phyloP scores from a whole-genome alignment of 2,329 filamentous ascomycete species.

The Diplodia mutila region DNA sequence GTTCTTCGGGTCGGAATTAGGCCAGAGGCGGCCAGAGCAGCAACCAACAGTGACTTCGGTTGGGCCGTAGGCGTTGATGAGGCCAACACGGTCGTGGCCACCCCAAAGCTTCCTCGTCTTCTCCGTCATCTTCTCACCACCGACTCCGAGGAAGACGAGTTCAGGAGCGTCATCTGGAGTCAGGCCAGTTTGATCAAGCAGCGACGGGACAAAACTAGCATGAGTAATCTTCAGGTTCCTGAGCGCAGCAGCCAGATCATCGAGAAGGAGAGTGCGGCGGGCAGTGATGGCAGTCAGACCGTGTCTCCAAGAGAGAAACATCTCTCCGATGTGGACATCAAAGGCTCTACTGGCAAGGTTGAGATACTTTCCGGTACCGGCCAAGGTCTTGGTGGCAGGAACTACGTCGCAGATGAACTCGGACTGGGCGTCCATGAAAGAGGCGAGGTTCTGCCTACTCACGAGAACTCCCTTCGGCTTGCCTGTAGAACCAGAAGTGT shows the following conservation, averaged over 20 bases:
- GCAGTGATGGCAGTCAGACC: conserved; percentile 19
- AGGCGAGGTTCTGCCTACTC: conserved; percentile 21
- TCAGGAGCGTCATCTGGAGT: conserved; percentile 33
- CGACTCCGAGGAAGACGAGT: conserved; percentile 37
- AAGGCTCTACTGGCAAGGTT: conserved; percentile 41
- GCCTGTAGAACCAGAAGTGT: conserved; percentile 96
- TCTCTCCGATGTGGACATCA: conserved; percentile 31
- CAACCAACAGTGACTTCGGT: conserved; percentile 40
- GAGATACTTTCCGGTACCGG: conserved; percentile 37
- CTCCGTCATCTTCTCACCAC: conserved; percentile 44
- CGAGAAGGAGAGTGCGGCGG: conserved; percentile 16
- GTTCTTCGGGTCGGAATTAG: conserved; percentile 15
- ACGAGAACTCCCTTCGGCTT: conserved; percentile 88
- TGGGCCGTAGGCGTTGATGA: conserved; percentile 36
- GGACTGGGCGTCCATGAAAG: conserved; percentile 37
- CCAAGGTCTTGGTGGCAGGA: conserved; percentile 26
- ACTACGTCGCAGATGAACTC: conserved; percentile 35
- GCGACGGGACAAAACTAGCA: conserved; percentile 34
- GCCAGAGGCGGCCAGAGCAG: conserved; percentile 30
- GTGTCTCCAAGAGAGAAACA: conserved; percentile 26
- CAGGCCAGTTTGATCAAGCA: conserved; percentile 21
- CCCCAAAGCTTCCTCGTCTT: conserved; percentile 40
- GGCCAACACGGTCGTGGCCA: conserved; percentile 24
- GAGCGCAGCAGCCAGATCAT: conserved; percentile 18
- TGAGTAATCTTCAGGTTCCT: conserved; percentile 37